Evolutionary conservation across 768 basidiomycete species (phyloP), one percentile per base, ranked within the genome.

Genomic region (Pholiota conissans): DNA sequence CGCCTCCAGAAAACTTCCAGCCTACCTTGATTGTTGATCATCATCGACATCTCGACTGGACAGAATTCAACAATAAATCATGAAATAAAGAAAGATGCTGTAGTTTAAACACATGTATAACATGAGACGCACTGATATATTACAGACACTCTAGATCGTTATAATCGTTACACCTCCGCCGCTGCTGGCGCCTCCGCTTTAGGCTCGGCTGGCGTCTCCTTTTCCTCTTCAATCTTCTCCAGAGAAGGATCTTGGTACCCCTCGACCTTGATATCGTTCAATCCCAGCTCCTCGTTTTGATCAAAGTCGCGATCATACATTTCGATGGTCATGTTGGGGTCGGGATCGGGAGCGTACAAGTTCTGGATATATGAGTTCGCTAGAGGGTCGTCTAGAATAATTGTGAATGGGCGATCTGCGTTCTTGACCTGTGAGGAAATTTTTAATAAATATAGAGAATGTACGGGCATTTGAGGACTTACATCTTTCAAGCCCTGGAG

Each of bases 361-460:
- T 94, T 97, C 71, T 99, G 97, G 45, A 99, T 76, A 68, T 98
- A 95, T 2, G 93, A 95, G 71, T 98, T 98, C 13, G 93, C 89
- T 18, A 98, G 78, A 2, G 97, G 97, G 68, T 98, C 96, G 67
- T 98, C 96, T 9, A 99, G 77, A 69, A 98, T 90, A 58, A 99
- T 69, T 0, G 96, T 98, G 74, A 96, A 99, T 3, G 89, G 87
- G 30, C 77, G 79, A 51, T 87, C 82, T 11, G 83, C 95, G 42
- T 78, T 80, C 74, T 93, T 94, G 61, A 95, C 83, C 90, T 93
- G 61, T 22, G 55, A 45, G 27, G 5, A 22, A 37, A 13, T 22
- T 48, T 22, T 13, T 29, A 28, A 18, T 22, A 39, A 49, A 52
- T 16, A 26, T 8, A 24, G 9, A 26, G 24, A 22, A 22, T 13